Percentiles rank a stretch among this genome's conserved stretches.
These are phyloP conservation scores for Darksidea phi DNA, from an alignment of 495 filamentous ascomycete genomes.

Conservation along the genomic window DNA sequence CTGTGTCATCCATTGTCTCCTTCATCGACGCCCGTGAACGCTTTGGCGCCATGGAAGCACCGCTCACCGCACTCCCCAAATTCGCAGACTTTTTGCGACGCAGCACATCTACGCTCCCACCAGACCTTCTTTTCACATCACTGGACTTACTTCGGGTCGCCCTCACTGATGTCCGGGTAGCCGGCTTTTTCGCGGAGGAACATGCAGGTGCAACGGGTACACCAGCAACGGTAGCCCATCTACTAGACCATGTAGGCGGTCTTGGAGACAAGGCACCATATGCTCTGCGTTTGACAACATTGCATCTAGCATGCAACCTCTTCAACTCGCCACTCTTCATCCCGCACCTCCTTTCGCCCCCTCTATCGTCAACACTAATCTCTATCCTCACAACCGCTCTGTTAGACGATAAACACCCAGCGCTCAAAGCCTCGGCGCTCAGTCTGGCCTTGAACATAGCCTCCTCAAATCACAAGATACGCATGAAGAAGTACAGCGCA, in stretches of 20 bases:
- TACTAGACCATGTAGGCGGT: slow-evolving; percentile 60
- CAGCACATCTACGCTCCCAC: slow-evolving; percentile 53
- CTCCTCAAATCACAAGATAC: slow-evolving; percentile 62
- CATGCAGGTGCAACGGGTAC: slow-evolving; percentile 40
- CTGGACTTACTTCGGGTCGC: slow-evolving; percentile 78
- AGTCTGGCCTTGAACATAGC: slow-evolving; percentile 83
- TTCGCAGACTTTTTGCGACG: slow-evolving; percentile 55
- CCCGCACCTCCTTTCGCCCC: slow-evolving; percentile 39
- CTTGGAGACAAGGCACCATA: slow-evolving; percentile 61
- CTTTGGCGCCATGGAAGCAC: slow-evolving; percentile 56
- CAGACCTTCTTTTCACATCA: slow-evolving; percentile 67
- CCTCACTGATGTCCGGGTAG: slow-evolving; percentile 78
- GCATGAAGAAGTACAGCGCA: slow-evolving; percentile 58
- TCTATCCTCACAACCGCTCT: slow-evolving; percentile 55
- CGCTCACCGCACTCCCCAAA: slow-evolving; percentile 58
- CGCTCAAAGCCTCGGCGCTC: slow-evolving; percentile 70
- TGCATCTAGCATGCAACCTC: slow-evolving; percentile 64
- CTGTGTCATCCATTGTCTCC: slow-evolving; percentile 47
- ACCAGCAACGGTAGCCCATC: slow-evolving; percentile 58
- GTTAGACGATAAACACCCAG: slow-evolving; percentile 52
- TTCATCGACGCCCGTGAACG: slow-evolving; percentile 47
- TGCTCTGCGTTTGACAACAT: slow-evolving; percentile 74
- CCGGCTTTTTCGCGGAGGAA: slow-evolving; percentile 82
- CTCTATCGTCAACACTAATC: slow-evolving; percentile 43
- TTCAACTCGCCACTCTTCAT: slow-evolving; percentile 54